Base-by-base conservation (phyloP, 2,329 filamentous ascomycete genomes). In the Penicillium janthinellum region DNA sequence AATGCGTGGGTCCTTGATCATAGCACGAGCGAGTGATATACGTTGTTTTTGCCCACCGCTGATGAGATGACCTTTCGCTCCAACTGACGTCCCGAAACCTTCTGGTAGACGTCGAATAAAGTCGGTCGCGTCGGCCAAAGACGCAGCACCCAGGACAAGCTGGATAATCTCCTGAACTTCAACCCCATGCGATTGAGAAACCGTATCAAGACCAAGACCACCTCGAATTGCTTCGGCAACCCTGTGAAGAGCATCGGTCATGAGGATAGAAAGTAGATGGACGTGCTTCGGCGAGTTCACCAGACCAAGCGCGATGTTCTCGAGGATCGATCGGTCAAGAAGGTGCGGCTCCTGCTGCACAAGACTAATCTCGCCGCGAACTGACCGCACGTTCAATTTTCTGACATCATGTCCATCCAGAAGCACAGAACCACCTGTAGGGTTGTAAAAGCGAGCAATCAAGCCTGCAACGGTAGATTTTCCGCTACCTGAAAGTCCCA, bases 21-120 rank as follows among this genome's bases (percentile, higher is more conserved):
- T 86, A 39, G 93, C 93, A 70, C 92, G 85, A 6, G 94, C 92
- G 75, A 98, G 97, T 11, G 94, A 92, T 71, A 98, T 96, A 67
- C 95, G 91, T 77, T 98, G 95, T 77, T 97, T 96, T 77, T 99
- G 95, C 38, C 95, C 95, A 73, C 95, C 95, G 57, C 91, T 96
- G 11, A 44, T 44, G 41, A 44, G 41, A 44, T 44, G 41, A 7
- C 41, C 41, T 44, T 44, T 44, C 11, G 41, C 4, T 12, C 41
- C 41, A 12, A 44, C 41, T 8, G 41, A 44, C 25, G 92, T 96
- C 17, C 84, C 78, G 74, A 91, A 92, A 1, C 88, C 87, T 47
- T 55, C 54, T 5, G 55, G 34, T 3, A 62, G 50, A 10, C 48
- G 54, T 11, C 48, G 42, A 34, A 62, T 62, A 20, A 62, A 62